phyloP scores from a whole-genome alignment of 164 flowering plant genomes.

The Vitis vinifera region DNA sequence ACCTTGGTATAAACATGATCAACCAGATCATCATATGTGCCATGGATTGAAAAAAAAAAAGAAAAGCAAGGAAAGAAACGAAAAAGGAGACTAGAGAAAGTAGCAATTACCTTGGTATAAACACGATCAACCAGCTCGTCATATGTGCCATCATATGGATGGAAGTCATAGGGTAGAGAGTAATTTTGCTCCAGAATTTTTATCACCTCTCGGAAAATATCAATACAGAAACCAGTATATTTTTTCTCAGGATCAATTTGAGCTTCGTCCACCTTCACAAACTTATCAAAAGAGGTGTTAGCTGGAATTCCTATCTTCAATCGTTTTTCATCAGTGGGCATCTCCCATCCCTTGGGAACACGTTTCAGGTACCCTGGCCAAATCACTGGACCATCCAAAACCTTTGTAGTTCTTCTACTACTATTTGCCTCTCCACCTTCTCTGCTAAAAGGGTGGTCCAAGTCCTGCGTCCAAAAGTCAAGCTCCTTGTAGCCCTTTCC shows the following conservation, averaged over 20 bases:
- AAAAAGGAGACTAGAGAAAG: background rate
- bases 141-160: constrained; percentile 22
- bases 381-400: constrained; percentile 10
- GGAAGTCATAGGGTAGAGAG: constrained; percentile 28
- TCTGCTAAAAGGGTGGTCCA: constrained; percentile 1
- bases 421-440: background rate
- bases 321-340: constrained; percentile 32
- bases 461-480: constrained; percentile 21
- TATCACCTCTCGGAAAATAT: constrained; percentile 35
- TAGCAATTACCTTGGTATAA: constrained; percentile 32
- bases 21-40: constrained; percentile 28
- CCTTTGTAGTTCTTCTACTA: background rate
- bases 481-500: constrained; percentile 33
- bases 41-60: background rate
- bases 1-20: no score
- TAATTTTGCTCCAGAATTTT: constrained; percentile 26
- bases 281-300: constrained; percentile 30
- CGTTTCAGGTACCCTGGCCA: constrained; percentile 37
- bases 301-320: constrained; percentile 55
- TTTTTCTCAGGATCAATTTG: background rate
- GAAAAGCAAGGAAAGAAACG: no score
- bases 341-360: constrained; percentile 50
- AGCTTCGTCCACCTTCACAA: constrained; percentile 34
- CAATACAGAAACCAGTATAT: constrained; percentile 53
- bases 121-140: constrained; percentile 34